Percentiles rank a stretch among this genome's conserved stretches.
Conservation (phyloP, 805 yeast genomes). For the Scheffersomyces spartinae region DNA sequence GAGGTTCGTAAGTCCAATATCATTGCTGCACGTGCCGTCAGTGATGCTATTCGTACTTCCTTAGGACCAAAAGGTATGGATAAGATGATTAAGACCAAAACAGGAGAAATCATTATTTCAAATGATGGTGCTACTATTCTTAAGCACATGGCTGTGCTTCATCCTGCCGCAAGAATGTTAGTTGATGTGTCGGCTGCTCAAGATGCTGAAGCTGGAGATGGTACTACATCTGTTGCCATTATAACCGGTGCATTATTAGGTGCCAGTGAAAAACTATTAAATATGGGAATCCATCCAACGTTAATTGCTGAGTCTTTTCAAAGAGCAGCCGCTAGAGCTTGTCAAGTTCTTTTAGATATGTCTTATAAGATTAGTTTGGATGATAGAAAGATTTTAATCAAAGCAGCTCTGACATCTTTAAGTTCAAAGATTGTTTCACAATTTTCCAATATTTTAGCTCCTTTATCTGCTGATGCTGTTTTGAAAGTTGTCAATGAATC, state of each 20-base stretch:
- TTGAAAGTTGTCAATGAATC: conserved; percentile 57
- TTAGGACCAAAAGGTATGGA: conserved; percentile 99
- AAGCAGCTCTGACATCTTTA: conserved; percentile 91
- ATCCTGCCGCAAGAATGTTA: conserved; percentile 96
- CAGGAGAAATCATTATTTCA: conserved; percentile 87
- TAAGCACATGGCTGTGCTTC: conserved; percentile 95
- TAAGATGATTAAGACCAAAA: conserved; percentile 91
- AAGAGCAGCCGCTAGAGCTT: conserved; percentile 74
- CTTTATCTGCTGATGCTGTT: conserved; percentile 90
- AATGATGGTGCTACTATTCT: conserved; percentile 97
- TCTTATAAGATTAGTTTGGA: conserved; percentile 64
- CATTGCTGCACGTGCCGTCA: conserved; percentile 87
- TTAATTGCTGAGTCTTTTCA: conserved; percentile 89
- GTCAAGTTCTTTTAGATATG: conserved; percentile 76
- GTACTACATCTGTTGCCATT: conserved; percentile 95
- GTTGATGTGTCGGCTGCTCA: conserved; percentile 97
- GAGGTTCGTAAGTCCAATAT: conserved; percentile 87
- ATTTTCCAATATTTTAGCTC: conserved; percentile 75
- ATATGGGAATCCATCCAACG: conserved; percentile 92
- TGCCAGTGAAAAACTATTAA: conserved; percentile 85
- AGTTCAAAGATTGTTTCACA: conserved; percentile 95
- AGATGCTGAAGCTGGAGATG: conserved; percentile 99
- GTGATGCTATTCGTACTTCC: conserved; percentile 91
- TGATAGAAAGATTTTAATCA: conserved; percentile 73
- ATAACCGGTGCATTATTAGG: conserved; percentile 88